Evolutionary conservation across 768 basidiomycete genomes (phyloP).

Genomic region (Mrakia frigida): DNA sequence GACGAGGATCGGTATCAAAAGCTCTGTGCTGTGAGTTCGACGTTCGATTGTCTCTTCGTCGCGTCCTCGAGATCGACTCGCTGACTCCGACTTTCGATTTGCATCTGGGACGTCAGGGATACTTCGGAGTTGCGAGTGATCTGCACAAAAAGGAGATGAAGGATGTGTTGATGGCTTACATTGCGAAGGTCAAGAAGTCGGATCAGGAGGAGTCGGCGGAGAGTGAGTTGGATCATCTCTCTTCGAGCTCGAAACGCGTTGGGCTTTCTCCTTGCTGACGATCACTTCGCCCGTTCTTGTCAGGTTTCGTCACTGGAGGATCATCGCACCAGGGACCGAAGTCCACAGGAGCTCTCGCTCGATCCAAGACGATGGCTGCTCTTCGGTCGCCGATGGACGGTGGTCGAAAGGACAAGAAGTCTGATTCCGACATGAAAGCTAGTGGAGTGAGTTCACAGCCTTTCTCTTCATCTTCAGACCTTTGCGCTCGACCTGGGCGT

Average conservation of each 20-base stretch:
- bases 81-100: not conserved
- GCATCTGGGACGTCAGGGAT: too few relatives aligned
- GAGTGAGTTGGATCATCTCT: not conserved
- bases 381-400: slow-evolving; percentile 53
- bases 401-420: slow-evolving; percentile 50
- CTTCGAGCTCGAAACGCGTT: too few relatives aligned
- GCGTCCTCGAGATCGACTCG: not conserved
- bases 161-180: slow-evolving; percentile 58
- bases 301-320: slow-evolving; percentile 24
- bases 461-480: too few relatives aligned
- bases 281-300: not conserved
- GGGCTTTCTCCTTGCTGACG: too few relatives aligned
- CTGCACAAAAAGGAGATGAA: slow-evolving; percentile 78
- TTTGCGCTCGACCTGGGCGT: too few relatives aligned
- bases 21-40: slow-evolving; percentile 70
- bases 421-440: slow-evolving; percentile 60
- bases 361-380: slow-evolving; percentile 31
- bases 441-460: slow-evolving; percentile 58
- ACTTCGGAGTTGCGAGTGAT: slow-evolving; percentile 79
- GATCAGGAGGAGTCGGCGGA: slow-evolving; percentile 53
- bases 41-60: not conserved
- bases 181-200: slow-evolving; percentile 59
- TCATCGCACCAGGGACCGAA: slow-evolving; percentile 4
- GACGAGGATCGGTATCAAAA: slow-evolving; percentile 81
- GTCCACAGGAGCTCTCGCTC: slow-evolving; percentile 18